Evolutionary conservation across 371 early-diverging fungal species (phyloP).

Genomic region (Haplosporangium sp.): DNA sequence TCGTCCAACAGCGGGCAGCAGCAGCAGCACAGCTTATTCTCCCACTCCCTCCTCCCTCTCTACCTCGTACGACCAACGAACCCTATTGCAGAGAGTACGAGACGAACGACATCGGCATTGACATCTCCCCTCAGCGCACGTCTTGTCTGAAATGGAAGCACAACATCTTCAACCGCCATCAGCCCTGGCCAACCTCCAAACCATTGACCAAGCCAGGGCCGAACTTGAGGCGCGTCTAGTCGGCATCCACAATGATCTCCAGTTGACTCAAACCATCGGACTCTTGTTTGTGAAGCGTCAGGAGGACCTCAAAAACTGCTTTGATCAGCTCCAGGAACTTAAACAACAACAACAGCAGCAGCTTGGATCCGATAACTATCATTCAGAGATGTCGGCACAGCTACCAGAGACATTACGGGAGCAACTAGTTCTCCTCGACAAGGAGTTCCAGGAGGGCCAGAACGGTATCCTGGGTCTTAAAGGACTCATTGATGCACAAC

Average conservation of each 20-base stretch:
- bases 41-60: no score
- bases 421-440: constrained; percentile 35
- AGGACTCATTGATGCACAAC: constrained; percentile 47
- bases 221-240: constrained; percentile 39
- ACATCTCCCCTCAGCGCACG: neutral
- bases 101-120: neutral
- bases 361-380: neutral
- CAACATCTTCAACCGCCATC: constrained; percentile 4
- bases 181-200: constrained; percentile 42
- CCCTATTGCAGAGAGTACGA: no score
- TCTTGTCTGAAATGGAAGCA: neutral
- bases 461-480: constrained; percentile 52
- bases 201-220: constrained; percentile 37
- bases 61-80: no score
- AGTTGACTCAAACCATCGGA: constrained; percentile 50
- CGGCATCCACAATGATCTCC: constrained; percentile 48
- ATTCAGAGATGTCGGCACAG: constrained; percentile 9
- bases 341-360: constrained; percentile 7
- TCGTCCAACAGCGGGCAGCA: no score
- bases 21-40: no score
- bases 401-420: constrained; percentile 41
- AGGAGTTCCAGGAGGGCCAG: constrained; percentile 48
- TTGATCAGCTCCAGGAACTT: constrained; percentile 44
- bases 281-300: constrained; percentile 53
- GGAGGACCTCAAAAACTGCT: constrained; percentile 43